phyloP scores from a whole-genome alignment of 169 alveolate genomes.

The Besnoitia besnoiti region DNA sequence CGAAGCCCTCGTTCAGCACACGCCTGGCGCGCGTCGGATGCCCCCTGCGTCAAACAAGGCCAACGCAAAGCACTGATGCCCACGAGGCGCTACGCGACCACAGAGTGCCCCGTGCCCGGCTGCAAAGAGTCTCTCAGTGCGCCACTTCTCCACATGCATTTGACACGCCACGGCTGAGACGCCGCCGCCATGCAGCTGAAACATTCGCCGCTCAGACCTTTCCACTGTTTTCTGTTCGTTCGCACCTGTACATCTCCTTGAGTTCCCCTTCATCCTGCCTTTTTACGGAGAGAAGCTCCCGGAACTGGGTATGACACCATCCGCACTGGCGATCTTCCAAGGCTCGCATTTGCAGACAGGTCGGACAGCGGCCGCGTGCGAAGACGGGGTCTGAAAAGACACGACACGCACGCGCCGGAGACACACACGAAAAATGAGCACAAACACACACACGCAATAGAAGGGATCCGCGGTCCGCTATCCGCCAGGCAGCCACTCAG shows the following conservation, averaged over 20 bases:
- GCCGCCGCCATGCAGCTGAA: too few species aligned
- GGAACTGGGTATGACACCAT: not conserved
- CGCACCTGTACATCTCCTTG: constrained; percentile 22
- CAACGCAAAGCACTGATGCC: not conserved
- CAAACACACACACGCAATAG: not conserved
- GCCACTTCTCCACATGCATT: too few species aligned
- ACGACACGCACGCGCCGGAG: not conserved
- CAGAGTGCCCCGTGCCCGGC: too few species aligned
- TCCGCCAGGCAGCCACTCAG: too few species aligned
- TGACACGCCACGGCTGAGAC: too few species aligned
- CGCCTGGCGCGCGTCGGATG: not conserved
- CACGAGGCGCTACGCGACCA: too few species aligned
- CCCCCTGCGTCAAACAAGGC: not conserved
- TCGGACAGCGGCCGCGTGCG: constrained; percentile 18
- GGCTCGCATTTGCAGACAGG: constrained; percentile 14
- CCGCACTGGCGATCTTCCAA: not conserved
- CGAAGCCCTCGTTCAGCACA: not conserved
- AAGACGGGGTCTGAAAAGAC: constrained; percentile 1
- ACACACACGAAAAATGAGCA: not conserved
- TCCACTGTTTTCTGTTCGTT: not conserved
- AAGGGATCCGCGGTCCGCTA: too few species aligned
- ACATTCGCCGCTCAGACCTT: too few species aligned
- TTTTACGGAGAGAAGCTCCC: constrained; percentile 20
- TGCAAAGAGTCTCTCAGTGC: too few species aligned
- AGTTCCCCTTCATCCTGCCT: constrained; percentile 5